Evolutionary conservation across 179 eudicot genomes (phyloP).

Genomic region (Silene coronaria): DNA sequence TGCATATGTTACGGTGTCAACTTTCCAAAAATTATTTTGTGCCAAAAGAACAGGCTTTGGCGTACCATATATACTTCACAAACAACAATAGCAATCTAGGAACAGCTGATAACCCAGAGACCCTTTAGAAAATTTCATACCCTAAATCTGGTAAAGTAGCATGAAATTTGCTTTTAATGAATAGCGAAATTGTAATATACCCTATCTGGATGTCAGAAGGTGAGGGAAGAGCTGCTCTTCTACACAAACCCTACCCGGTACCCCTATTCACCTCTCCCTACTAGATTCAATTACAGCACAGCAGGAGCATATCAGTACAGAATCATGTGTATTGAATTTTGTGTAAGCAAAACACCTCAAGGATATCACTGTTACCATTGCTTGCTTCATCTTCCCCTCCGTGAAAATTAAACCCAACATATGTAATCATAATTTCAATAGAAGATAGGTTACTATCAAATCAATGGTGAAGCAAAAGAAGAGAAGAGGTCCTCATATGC

Average conservation of each 20-base stretch:
- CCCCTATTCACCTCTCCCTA: not conserved
- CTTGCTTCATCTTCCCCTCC: not conserved
- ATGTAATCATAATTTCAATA: no score
- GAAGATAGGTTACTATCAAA: no score
- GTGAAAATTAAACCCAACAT: not conserved
- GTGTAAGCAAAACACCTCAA: not conserved
- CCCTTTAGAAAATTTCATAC: not conserved
- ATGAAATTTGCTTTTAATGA: not conserved
- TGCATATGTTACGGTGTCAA: not conserved
- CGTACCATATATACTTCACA: not conserved
- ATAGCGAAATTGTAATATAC: not conserved
- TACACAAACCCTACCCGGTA: not conserved
- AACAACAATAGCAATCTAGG: not conserved
- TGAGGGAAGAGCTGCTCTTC: not conserved
- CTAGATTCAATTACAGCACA: not conserved
- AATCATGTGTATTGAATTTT: not conserved
- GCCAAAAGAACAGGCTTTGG: not conserved
- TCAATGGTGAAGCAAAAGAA: not conserved
- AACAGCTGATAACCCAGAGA: not conserved
- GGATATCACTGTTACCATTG: not conserved
- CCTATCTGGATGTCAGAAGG: not conserved
- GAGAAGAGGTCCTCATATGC: not conserved
- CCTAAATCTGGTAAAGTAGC: not conserved
- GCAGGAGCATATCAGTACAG: conserved; percentile 1
- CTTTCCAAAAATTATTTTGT: not conserved